Evolutionary conservation across 208 protist genomes (phyloP), one percentile per base, ranked within the genome.

Genomic region (Naegleria fowleri): DNA sequence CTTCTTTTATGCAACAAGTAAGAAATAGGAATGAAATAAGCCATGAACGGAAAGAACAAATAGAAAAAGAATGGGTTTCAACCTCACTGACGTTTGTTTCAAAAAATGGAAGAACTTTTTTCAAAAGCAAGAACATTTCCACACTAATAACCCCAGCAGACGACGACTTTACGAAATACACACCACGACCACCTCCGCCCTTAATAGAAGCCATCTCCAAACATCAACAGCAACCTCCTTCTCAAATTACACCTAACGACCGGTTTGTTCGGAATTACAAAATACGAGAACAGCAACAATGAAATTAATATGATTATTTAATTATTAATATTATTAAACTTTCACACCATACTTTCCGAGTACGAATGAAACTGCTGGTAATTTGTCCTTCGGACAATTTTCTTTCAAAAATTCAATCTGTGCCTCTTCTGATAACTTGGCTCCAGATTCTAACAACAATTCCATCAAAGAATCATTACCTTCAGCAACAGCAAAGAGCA

Each of bases 51-150:
- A 79, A 79, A 79, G 67, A 79, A 25, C 29, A 79, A 36, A 36
- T 25, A 36, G 67, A 79, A 36, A 25, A 36, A n/a, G 67, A 79
- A 25, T 79, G 67, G 67, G 9, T 7, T 5, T 36, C 19, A 36
- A 79, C 0, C 0, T 36, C 19, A 36, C 16, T 79, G 9, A 13
- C 16, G 36, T 7, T 36, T 79, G 19, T 25, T 36, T 33, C 13
- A 79, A 79, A 79, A n/a, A 79, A 79, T 36, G 67, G 67, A 29
- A 79, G 67, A 79, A 79, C 29, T 6, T 79, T 79, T n/a, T 79
- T 79, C 29, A 79, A 79, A 36, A 79, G 2, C 16, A 79, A 79
- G 67, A 25, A 79, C 1, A 29, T 33, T 33, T 79, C 67, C 67
- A 79, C 67, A 15, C 3, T 79, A 9, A 36, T 79, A 36, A 79